Evolutionary conservation across 2,329 filamentous ascomycete species (phyloP), one percentile per base, ranked within the genome.

Genomic region (Samsoniella hepiali): DNA sequence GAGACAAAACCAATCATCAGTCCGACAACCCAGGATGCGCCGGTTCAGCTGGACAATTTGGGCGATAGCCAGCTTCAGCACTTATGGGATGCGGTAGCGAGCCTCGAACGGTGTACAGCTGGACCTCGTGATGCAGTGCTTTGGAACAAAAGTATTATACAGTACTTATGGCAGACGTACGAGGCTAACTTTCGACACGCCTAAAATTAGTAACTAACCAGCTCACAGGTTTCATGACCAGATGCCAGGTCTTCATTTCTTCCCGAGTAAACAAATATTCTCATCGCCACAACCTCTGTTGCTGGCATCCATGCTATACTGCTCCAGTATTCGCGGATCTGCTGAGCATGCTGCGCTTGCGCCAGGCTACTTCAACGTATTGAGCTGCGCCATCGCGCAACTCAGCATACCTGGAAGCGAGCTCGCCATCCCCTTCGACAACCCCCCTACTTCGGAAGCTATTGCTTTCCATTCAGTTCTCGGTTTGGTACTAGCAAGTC

Each of bases 211-310:
- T 5, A 8, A 17, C 62, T 47, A 22, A 72, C 73, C 65, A 63
- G 45, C 69, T 29, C 27, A 7, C 51, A 79, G 76, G 5, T 80
- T 80, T 57, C 75, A 81, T 63, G 75, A 78, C 38, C 76, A 73
- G 40, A 79, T 79, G 73, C 77, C 76, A 0, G 76, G 77, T 1
- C 67, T 81, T 3, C 79, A 80, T 64, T 81, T 80, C 57, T 71
- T 80, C 11, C 77, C 79, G 0, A 74, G 72, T 27, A 79, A 76
- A 38, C 75, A 77, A 66, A 76, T 71, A 0, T 80, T 79, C 36
- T 79, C 77, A 0, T 72, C 73, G 0, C 79, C 79, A 0, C 74
- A 72, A 15, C 78, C 78, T 1, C 69, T 80, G 1, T 71, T 81
- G 10, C 68, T 81, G 6, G 78, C 78, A 3, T 74, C 78, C 0